phyloP scores from a whole-genome alignment of 2,329 filamentous ascomycete species.

The Colletotrichum graminicola region DNA sequence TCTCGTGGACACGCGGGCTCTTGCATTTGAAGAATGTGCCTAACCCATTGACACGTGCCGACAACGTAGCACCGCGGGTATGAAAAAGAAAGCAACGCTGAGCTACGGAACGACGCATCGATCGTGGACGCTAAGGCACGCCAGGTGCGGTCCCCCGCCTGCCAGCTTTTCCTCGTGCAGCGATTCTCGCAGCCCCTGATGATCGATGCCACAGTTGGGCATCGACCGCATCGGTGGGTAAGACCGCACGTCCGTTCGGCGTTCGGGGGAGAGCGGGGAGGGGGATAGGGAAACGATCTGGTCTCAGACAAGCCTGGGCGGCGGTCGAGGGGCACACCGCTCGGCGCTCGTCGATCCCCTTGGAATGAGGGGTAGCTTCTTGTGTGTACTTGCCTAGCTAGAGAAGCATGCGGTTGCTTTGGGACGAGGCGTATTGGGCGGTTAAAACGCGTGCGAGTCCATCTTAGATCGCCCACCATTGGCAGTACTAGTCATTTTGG shows the following conservation, averaged over 20 bases:
- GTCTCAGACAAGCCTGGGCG: slow-evolving; percentile 17
- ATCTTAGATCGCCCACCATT: neutral
- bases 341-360: slow-evolving; percentile 10
- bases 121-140: slow-evolving; percentile 37
- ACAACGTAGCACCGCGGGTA: neutral
- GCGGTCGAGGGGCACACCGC: slow-evolving; percentile 25
- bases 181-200: slow-evolving; percentile 36
- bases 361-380: slow-evolving; percentile 30
- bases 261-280: slow-evolving; percentile 2
- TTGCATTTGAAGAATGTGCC: slow-evolving; percentile 14
- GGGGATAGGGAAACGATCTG: neutral
- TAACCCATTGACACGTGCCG: slow-evolving; percentile 19
- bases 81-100: neutral
- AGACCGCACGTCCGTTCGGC: slow-evolving; percentile 15
- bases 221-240: slow-evolving; percentile 38
- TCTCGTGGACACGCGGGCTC: slow-evolving; percentile 24
- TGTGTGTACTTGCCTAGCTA: neutral
- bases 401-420: neutral
- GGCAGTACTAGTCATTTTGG: neutral
- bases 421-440: neutral
- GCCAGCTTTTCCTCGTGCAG: slow-evolving; percentile 34
- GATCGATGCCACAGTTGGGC: slow-evolving; percentile 40
- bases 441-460: neutral
- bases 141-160: slow-evolving; percentile 32
- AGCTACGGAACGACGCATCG: slow-evolving; percentile 29